Evolutionary conservation across 2,329 filamentous ascomycete species (phyloP), one percentile per base, ranked within the genome.

Genomic region (Knufia petricola): DNA sequence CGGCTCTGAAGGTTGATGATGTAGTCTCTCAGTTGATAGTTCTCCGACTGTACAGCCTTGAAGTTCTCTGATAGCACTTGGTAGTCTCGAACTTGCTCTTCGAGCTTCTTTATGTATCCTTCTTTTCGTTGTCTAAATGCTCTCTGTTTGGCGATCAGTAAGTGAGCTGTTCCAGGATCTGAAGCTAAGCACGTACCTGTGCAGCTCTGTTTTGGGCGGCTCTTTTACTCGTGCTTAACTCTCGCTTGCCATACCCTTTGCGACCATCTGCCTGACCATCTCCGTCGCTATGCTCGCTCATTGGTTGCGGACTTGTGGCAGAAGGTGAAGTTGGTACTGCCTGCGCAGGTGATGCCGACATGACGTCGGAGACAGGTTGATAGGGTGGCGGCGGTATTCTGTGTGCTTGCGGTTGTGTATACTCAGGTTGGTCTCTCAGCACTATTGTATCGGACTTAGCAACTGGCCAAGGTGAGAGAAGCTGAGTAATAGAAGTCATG

Each of bases 81-180:
- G 56, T 81, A 85, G 24, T 92, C 86, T 60, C 87, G 82, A 45
- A 95, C 87, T 64, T 96, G 87, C 63, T 92, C 85, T 68, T 98
- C 92, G 4, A 98, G 77, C 65, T 94, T 94, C 72, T 94, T 94
- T 66, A 98, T 98, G 66, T 98, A 95, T 39, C 87, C 86, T 68
- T 98, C 92, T 65, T 98, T 98, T 54, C 92, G 85, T 69, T 96
- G 89, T 36, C 92, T 86, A 69, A 98, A 98, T 36, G 92, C 92
- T 64, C 92, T 81, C 90, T 98, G 60, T 56, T 53, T 36, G 48
- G 30, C 57, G 48, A 50, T 57, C 49, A 52, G 46, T 48, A 38
- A 45, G 38, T 30, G 42, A n/a, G 17, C 21, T 40, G 38, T 12
- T 40, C 20, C 9, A 26, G 26, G 31, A 21, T 17, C 12, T 31